Percentiles rank a stretch among this genome's conserved stretches.
phyloP scores from a whole-genome alignment of 2,329 filamentous ascomycete genomes.

The Curvularia verruculosa region DNA sequence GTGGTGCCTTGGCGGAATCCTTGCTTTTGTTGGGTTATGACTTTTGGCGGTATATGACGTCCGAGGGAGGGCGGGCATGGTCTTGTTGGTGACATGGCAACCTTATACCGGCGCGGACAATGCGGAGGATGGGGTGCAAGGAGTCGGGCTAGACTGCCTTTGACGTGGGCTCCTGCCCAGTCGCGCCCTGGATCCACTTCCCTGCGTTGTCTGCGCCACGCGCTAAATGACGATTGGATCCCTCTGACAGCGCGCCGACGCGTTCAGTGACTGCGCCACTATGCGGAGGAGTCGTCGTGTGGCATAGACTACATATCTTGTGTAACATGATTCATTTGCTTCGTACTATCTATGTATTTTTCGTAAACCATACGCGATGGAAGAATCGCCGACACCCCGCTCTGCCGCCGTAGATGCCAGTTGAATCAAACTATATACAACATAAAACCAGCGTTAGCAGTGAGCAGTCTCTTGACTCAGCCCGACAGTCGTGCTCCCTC shows the following conservation, averaged over 20 bases:
- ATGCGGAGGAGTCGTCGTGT: not conserved
- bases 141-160: slow-evolving; percentile 11
- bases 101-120: slow-evolving; percentile 3
- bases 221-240: not conserved
- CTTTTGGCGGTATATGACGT: slow-evolving; percentile 7
- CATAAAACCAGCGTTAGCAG: not conserved
- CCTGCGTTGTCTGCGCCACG: slow-evolving; percentile 11
- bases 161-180: slow-evolving; percentile 7
- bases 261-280: slow-evolving; percentile 1
- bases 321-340: not conserved
- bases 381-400: not conserved
- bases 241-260: not conserved
- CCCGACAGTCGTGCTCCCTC: no score
- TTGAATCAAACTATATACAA: not conserved
- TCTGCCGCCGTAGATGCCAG: not conserved
- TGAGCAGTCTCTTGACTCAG: not conserved
- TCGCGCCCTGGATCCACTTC: slow-evolving; percentile 15
- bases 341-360: not conserved
- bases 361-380: not conserved
- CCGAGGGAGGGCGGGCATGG: slow-evolving; percentile 1
- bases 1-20: slow-evolving; percentile 23
- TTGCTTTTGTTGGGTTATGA: slow-evolving; percentile 16
- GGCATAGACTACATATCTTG: not conserved
- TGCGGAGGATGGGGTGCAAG: not conserved
- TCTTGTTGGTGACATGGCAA: slow-evolving; percentile 9